These are phyloP conservation scores for Tulasnella sp. DNA, from an alignment of 768 basidiomycete genomes.

Conservation along the genomic window DNA sequence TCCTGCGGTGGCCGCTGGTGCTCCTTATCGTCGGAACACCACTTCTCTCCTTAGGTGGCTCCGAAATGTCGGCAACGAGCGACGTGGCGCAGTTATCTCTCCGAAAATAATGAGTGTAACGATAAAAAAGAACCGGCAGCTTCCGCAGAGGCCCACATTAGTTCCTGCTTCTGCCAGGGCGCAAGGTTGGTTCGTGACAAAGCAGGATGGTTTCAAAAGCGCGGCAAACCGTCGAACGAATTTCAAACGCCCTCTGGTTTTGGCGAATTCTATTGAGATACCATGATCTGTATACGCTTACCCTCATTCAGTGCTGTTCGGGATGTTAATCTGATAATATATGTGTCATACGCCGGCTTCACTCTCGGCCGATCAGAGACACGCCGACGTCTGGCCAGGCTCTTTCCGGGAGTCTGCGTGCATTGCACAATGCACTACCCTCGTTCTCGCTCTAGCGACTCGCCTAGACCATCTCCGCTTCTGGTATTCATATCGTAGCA, in stretches of 20 bases:
- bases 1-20: not conserved
- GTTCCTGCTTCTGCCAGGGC: not conserved
- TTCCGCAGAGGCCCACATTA: not conserved
- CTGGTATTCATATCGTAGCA: not conserved
- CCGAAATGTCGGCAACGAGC: conserved; percentile 1
- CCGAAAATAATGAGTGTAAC: not conserved
- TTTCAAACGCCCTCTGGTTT: not conserved
- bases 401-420: not conserved
- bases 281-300: not conserved
- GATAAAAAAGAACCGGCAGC: not conserved
- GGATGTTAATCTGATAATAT: not conserved
- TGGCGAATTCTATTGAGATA: not conserved
- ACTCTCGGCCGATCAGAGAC: not conserved
- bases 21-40: not conserved
- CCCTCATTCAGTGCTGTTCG: not conserved
- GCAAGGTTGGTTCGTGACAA: not conserved
- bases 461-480: not conserved
- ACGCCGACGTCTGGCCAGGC: not conserved
- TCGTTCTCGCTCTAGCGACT: not conserved
- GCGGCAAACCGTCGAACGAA: not conserved
- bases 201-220: not conserved
- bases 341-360: not conserved
- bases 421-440: not conserved
- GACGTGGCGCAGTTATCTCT: not conserved
- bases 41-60: not conserved